Base-by-base conservation (phyloP, 1,139 yeast genomes). In the Magnusiomyces tetraspermus region DNA sequence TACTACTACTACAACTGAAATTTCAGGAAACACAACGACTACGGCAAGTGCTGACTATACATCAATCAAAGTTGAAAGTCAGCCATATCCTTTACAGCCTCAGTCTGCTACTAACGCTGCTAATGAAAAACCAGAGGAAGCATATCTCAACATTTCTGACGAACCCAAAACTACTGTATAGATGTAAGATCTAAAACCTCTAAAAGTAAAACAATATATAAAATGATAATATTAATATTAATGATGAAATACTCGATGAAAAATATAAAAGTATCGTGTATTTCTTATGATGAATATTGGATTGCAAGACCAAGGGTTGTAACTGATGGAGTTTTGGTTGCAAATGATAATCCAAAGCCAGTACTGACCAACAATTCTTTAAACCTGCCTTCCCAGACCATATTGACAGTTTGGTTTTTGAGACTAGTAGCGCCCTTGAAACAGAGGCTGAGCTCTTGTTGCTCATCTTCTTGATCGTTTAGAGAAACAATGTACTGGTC, bases 361-460 rank as follows among this genome's bases (percentile, higher is more conserved):
- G 92, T 78, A 51, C 89, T 82, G 3, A 90, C 74, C 51, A 92
- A 67, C 62, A 92, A 84, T 50, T 88, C 95, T 61, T 85, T 82
- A 62, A 79, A 79, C 58, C 86, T 76, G 0, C 97, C 97, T 63
- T 87, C 96, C 97, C 97, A 92, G 40, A 87, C 69, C 4, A 89
- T 53, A 55, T 80, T 81, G 8, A 86, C 62, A 55, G 79, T 75
- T 58, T 75, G 76, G 54, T 82, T 85, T 49, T 79, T 80, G 24
- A 87, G 61, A 50, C 90, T 82, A 0, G 95, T 79, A 52, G 92
- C 79, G 1, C 84, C 70, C 65, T 88, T 90, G 59, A 89, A 67
- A 56, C 87, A 82, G 0, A 83, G 74, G 60, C 82, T 82, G 50
- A 62, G 54, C 52, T 33, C 41, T 50, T 43, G 54, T 43, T 54